A percentile compares a stretch with the other conserved stretches of the same genome.
phyloP scores from a whole-genome alignment of 148 eudicot species.

The Nyssa sinensis region DNA sequence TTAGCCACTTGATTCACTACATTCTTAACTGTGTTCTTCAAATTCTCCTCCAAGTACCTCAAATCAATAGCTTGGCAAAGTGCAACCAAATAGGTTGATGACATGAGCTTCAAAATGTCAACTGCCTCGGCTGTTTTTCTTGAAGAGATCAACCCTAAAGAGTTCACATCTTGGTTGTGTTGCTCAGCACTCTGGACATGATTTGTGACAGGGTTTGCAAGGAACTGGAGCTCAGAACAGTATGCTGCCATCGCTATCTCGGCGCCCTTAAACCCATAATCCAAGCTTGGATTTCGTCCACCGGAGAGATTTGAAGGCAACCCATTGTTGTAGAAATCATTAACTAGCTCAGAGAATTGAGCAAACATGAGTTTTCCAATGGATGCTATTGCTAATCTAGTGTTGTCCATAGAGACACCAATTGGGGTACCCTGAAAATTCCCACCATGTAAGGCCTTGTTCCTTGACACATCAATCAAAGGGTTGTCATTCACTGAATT shows the following conservation, averaged over 20 bases:
- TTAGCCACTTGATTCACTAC: conserved; percentile 26
- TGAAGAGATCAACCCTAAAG: conserved; percentile 28
- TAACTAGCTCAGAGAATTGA: conserved; percentile 27
- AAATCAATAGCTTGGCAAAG: conserved; percentile 30
- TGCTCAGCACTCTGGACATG: conserved; percentile 35
- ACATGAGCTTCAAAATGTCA: conserved; percentile 30
- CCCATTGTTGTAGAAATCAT: conserved; percentile 27
- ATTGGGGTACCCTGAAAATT: conserved; percentile 28
- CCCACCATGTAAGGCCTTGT: conserved; percentile 27
- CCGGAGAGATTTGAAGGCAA: conserved; percentile 31
- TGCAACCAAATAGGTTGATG: conserved; percentile 22
- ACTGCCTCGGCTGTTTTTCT: conserved; percentile 30
- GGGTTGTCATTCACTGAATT: conserved; percentile 30
- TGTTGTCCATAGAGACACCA: conserved; percentile 30
- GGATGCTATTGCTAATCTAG: conserved; percentile 21
- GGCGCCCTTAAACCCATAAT: conserved; percentile 32
- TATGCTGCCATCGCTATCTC: conserved; percentile 35
- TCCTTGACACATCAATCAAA: conserved; percentile 23
- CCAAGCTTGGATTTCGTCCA: conserved; percentile 30
- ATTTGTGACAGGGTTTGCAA: conserved; percentile 29
- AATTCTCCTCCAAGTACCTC: conserved; percentile 33
- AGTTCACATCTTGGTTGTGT: conserved; percentile 34
- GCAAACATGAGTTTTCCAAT: conserved; percentile 30
- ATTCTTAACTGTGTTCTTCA: conserved; percentile 25
- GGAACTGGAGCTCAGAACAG: conserved; percentile 29